Conservation (phyloP, 2,329 filamentous ascomycete species). For the Fusarium neocosmosporiellum region DNA sequence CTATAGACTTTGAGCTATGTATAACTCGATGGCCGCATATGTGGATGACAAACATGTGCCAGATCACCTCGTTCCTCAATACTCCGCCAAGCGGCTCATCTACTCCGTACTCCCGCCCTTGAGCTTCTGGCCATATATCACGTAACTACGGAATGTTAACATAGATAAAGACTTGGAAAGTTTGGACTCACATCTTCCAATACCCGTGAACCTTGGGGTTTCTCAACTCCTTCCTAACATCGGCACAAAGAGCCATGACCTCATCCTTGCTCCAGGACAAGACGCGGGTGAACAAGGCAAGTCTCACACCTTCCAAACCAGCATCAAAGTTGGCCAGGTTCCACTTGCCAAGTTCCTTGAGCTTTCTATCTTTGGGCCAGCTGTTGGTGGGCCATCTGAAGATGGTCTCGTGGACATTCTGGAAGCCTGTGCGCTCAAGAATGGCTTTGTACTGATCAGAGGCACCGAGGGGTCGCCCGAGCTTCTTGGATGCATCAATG, state of each 20-base stretch:
- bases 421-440: slow-evolving; percentile 1
- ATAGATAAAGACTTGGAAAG: rapidly evolving
- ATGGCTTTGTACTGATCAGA: slow-evolving; percentile 11
- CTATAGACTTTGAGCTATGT: too few relatives aligned
- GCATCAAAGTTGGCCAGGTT: slow-evolving; percentile 20
- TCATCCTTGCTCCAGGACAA: slow-evolving; percentile 16
- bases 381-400: slow-evolving; percentile 21
- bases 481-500: slow-evolving; percentile 14
- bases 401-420: not conserved
- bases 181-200: slow-evolving; percentile 17
- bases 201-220: slow-evolving; percentile 21
- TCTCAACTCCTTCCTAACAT: slow-evolving; percentile 17
- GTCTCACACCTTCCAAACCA: slow-evolving; percentile 3
- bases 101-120: not conserved
- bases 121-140: not conserved
- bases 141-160: not conserved
- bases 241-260: slow-evolving; percentile 15
- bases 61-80: not conserved
- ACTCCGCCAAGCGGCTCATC: not conserved
- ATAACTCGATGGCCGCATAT: too few relatives aligned
- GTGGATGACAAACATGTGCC: not conserved
- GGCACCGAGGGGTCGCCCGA: not conserved
- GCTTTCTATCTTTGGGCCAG: slow-evolving; percentile 25
- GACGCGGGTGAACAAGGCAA: slow-evolving; percentile 17
- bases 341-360: slow-evolving; percentile 23